Evolutionary conservation across 805 yeast species (phyloP).

Genomic region (Pichia sporocuriosa): DNA sequence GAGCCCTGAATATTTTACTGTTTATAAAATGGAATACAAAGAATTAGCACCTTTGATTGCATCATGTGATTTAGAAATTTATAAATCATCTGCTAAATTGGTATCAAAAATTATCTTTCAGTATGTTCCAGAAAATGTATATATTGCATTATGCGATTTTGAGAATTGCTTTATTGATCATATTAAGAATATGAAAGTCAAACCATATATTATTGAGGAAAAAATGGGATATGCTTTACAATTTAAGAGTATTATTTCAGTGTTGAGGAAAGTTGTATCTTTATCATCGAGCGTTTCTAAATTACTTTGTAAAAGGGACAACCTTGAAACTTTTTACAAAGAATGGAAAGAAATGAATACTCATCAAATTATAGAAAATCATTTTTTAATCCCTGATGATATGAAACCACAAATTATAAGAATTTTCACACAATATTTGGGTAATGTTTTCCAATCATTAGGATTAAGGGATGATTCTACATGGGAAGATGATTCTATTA

Average conservation of each 20-base stretch:
- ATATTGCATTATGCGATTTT: constrained; percentile 48
- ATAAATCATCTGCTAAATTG: constrained; percentile 47
- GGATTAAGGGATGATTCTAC: constrained; percentile 3
- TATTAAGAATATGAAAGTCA: constrained; percentile 38
- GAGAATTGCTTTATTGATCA: constrained; percentile 42
- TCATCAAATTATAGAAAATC: constrained; percentile 14
- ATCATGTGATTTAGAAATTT: constrained; percentile 60
- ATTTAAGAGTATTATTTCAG: constrained; percentile 18
- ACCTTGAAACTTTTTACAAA: constrained; percentile 1
- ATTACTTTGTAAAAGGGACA: constrained; percentile 40
- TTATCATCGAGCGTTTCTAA: constrained; percentile 34
- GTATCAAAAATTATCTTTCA: constrained; percentile 56
- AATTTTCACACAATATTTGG: constrained; percentile 32
- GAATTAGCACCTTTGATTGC: constrained; percentile 46
- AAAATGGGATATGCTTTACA: constrained; percentile 44
- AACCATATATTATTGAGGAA: constrained; percentile 42
- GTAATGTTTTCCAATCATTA: constrained; percentile 7
- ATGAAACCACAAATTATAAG: constrained; percentile 21
- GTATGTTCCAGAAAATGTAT: constrained; percentile 50
- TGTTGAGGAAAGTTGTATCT: constrained; percentile 18
- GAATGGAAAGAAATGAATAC: constrained; percentile 38
- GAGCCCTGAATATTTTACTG: constrained; percentile 31
- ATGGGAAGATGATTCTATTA: constrained; percentile 6
- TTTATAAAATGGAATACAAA: constrained; percentile 1
- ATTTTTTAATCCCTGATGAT: constrained; percentile 14